A percentile compares a stretch with the other conserved stretches of the same genome.
These are phyloP conservation scores for Colletotrichum theobromicola DNA, from an alignment of 2,329 filamentous ascomycete genomes.

Conservation along the genomic window DNA sequence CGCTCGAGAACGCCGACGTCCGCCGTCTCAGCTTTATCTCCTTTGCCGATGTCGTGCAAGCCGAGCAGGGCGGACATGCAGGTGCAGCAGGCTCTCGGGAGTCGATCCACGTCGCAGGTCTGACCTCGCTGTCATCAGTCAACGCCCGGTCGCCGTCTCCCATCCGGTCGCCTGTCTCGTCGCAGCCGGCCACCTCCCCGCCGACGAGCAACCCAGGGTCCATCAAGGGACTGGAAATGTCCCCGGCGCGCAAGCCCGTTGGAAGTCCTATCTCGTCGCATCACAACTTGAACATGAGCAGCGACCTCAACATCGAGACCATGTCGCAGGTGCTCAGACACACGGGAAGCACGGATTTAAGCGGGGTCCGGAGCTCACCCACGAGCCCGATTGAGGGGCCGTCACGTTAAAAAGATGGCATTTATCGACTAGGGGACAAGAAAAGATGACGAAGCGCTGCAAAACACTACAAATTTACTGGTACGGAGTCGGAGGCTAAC, in stretches of 20 bases:
- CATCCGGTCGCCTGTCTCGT: constrained; percentile 78
- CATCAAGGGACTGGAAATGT: constrained; percentile 75
- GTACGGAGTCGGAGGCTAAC: constrained; percentile 21
- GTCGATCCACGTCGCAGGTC: constrained; percentile 70
- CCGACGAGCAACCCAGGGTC: constrained; percentile 79
- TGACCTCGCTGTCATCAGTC: constrained; percentile 62
- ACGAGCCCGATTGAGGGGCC: constrained; percentile 58
- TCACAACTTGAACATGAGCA: constrained; percentile 54
- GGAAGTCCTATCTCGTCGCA: constrained; percentile 67
- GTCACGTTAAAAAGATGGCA: background rate
- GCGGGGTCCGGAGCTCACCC: constrained; percentile 59
- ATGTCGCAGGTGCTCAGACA: constrained; percentile 89
- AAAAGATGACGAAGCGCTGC: background rate
- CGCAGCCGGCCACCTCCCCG: constrained; percentile 72
- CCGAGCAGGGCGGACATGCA: constrained; percentile 71
- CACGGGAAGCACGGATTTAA: constrained; percentile 83
- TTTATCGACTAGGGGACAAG: background rate
- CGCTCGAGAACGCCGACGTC: constrained; percentile 78
- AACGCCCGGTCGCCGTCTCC: constrained; percentile 79
- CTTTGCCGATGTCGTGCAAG: constrained; percentile 93
- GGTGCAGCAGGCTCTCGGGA: constrained; percentile 62
- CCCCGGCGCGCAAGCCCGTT: constrained; percentile 64
- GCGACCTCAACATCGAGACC: constrained; percentile 88
- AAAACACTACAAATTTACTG: background rate
- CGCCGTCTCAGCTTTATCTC: constrained; percentile 92